Evolutionary conservation across 768 basidiomycete genomes (phyloP).

Genomic region (Tulasnella sp.): DNA sequence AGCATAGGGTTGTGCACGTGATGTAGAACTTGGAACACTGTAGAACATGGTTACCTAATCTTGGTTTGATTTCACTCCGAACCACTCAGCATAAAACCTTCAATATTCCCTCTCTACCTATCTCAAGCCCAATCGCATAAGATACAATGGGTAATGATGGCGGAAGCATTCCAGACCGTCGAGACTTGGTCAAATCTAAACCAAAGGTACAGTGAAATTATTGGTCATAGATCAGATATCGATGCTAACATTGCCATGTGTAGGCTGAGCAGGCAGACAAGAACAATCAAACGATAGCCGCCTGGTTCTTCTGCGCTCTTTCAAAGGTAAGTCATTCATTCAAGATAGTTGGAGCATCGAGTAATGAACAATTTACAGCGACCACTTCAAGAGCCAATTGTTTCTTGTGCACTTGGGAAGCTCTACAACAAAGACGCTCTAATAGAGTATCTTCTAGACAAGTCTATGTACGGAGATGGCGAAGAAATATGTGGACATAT

Average conservation of each 20-base stretch:
- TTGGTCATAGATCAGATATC: conserved; percentile 25
- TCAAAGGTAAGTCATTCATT: conserved; percentile 55
- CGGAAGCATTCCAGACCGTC: conserved; percentile 58
- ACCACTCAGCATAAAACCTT: no score
- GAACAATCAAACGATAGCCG: conserved; percentile 73
- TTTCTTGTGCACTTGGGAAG: conserved; percentile 84
- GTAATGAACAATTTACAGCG: conserved; percentile 34
- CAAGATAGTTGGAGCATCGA: background rate
- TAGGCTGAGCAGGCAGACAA: conserved; percentile 81
- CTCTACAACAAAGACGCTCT: conserved; percentile 94
- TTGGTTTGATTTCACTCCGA: no score
- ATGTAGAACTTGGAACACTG: no score
- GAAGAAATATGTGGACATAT: conserved; percentile 88
- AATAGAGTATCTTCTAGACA: conserved; percentile 79
- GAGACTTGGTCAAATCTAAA: conserved; percentile 62
- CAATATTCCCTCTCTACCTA: no score
- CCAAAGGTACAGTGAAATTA: conserved; percentile 39
- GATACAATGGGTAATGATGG: conserved; percentile 93
- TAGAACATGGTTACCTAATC: no score
- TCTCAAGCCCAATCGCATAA: no score
- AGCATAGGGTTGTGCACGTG: no score
- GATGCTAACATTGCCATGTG: conserved; percentile 28
- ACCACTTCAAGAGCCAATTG: conserved; percentile 77
- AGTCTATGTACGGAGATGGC: conserved; percentile 75
- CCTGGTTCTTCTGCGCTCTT: conserved; percentile 88